These are phyloP conservation scores for Gossypium armourianum DNA, from an alignment of 441 rosid genomes.

Conservation along the genomic window DNA sequence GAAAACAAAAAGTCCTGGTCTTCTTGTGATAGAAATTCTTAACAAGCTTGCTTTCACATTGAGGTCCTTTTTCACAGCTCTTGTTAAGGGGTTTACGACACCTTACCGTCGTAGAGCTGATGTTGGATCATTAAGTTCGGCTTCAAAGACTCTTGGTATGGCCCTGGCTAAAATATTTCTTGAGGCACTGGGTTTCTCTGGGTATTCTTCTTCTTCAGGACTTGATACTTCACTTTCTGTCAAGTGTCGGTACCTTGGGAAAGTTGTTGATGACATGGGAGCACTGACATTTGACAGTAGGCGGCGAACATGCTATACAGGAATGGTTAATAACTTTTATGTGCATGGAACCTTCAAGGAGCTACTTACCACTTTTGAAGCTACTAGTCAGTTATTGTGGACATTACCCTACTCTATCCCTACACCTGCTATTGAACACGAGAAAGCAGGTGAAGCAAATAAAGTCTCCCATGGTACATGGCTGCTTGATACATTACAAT, in stretches of 20 bases:
- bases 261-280: conserved; percentile 77
- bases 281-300: conserved; percentile 70
- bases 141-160: conserved; percentile 76
- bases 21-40: conserved; percentile 55
- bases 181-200: conserved; percentile 75
- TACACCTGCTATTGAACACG: conserved; percentile 42
- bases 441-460: conserved; percentile 61
- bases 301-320: conserved; percentile 67
- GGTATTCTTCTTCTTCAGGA: conserved; percentile 50
- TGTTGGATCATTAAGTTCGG: conserved; percentile 58
- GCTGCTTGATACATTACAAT: conserved; percentile 75
- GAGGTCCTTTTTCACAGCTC: conserved; percentile 67
- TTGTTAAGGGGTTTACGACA: conserved; percentile 84
- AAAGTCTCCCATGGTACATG: conserved; percentile 54
- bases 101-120: conserved; percentile 92
- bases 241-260: conserved; percentile 87
- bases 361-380: conserved; percentile 85
- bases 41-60: conserved; percentile 64
- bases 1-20: conserved; percentile 72
- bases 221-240: conserved; percentile 52
- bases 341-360: conserved; percentile 84
- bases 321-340: conserved; percentile 79
- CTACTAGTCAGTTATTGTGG: conserved; percentile 87
- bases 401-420: conserved; percentile 47
- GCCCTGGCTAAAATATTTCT: conserved; percentile 71